phyloP scores from a whole-genome alignment of 371 early-diverging fungal genomes.

The Lichtheimia ornata region DNA sequence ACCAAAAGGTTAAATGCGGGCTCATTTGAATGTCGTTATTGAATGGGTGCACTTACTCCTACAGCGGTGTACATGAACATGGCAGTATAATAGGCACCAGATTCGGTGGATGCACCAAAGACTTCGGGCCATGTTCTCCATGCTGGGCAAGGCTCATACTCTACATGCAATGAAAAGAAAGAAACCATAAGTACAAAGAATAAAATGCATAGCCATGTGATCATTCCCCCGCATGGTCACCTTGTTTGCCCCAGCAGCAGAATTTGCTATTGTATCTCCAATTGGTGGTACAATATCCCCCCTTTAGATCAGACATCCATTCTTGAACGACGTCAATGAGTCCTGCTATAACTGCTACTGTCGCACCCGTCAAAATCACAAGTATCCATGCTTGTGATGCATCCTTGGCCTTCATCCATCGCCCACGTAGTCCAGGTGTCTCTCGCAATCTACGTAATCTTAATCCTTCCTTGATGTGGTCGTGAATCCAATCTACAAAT shows the following conservation, averaged over 20 bases:
- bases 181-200: not conserved
- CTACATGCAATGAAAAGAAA: constrained; percentile 12
- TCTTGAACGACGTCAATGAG: constrained; percentile 80
- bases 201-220: constrained; percentile 4
- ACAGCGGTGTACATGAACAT: constrained; percentile 39
- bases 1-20: not conserved
- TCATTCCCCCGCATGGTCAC: constrained; percentile 27
- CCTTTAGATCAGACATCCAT: constrained; percentile 78
- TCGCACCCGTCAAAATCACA: constrained; percentile 64
- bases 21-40: not conserved
- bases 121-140: constrained; percentile 50
- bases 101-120: constrained; percentile 25
- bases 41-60: constrained; percentile 34
- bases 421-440: constrained; percentile 57
- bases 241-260: constrained; percentile 84
- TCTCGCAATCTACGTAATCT: constrained; percentile 67
- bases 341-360: constrained; percentile 79
- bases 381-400: constrained; percentile 88
- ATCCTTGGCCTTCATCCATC: constrained; percentile 66
- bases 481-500: constrained; percentile 86
- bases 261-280: constrained; percentile 86
- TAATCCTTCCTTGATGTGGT: constrained; percentile 86
- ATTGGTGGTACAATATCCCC: constrained; percentile 85
- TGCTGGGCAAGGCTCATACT: constrained; percentile 34
- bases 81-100: constrained; percentile 27